phyloP scores from a whole-genome alignment of 1,284 basidiomycete genomes.

The Flammula alnicola region DNA sequence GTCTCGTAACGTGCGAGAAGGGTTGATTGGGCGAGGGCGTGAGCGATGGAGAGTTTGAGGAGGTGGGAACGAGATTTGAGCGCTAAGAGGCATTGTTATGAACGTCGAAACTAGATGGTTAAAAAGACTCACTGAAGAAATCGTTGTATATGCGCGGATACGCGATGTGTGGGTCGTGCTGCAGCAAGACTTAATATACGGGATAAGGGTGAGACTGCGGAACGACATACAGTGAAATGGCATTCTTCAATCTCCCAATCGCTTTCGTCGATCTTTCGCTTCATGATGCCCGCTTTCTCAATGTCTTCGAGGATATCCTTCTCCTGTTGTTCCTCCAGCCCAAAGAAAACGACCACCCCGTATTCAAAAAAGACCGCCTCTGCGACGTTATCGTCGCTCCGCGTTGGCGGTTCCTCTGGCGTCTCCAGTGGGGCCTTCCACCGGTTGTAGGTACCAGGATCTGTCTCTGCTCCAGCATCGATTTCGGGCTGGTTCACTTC shows the following conservation, averaged over 20 bases:
- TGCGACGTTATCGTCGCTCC: conserved; percentile 57
- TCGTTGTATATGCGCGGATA: conserved; percentile 91
- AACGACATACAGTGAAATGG: conserved; percentile 72
- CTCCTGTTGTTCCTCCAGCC: conserved; percentile 78
- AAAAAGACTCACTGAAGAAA: conserved; percentile 76
- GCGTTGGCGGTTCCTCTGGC: conserved; percentile 11
- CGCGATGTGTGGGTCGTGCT: conserved; percentile 87
- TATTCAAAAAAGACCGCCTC: conserved; percentile 89
- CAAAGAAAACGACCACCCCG: conserved; percentile 89
- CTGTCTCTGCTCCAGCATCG: conserved; percentile 28
- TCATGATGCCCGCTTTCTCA: conserved; percentile 71
- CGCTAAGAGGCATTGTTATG: too few species aligned
- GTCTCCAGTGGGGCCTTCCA: conserved; percentile 17
- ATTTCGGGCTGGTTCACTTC: conserved; percentile 6
- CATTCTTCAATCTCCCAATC: conserved; percentile 92
- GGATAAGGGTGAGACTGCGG: neutral
- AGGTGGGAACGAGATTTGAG: conserved; percentile 89
- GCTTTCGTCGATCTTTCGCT: conserved; percentile 60
- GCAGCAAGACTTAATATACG: conserved; percentile 18
- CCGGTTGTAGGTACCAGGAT: conserved; percentile 26
- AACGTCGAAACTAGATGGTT: too few species aligned
- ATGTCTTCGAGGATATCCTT: conserved; percentile 83
- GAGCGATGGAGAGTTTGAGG: conserved; percentile 88
- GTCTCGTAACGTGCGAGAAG: conserved; percentile 91
- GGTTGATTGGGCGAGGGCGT: conserved; percentile 94